phyloP scores from a whole-genome alignment of 371 early-diverging fungal genomes.

The Mucor plumbeus region DNA sequence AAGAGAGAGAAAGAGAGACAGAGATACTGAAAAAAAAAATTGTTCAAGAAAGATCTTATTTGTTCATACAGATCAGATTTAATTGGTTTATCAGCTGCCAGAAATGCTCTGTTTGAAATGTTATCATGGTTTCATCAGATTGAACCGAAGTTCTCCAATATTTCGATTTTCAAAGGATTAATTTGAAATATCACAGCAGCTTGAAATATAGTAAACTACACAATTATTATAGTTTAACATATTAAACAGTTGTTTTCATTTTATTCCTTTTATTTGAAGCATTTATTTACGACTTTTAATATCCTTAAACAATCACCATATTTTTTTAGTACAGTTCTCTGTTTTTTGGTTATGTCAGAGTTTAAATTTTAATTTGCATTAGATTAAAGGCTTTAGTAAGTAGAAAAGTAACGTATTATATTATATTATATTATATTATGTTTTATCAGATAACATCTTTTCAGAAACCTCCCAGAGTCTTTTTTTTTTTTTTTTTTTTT shows the following conservation, averaged over 20 bases:
- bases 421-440: background rate
- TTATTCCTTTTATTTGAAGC: too few relatives aligned
- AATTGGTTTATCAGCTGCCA: background rate
- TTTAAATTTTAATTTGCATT: too few relatives aligned
- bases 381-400: too few relatives aligned
- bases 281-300: too few relatives aligned
- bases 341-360: too few relatives aligned
- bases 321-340: too few relatives aligned
- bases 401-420: background rate
- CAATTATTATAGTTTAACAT: too few relatives aligned
- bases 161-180: background rate
- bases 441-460: background rate
- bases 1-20: constrained; percentile 2
- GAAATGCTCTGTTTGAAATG: constrained; percentile 1
- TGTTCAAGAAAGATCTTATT: background rate
- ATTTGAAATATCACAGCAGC: background rate
- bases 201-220: background rate
- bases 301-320: too few relatives aligned
- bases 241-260: too few relatives aligned
- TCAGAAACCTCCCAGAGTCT: constrained; percentile 14
- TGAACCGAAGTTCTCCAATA: background rate
- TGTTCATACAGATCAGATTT: background rate
- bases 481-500: too few relatives aligned
- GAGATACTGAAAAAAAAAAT: background rate
- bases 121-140: background rate